Base-by-base conservation (phyloP, 148 eudicot species). In the Gaultheria prostrata region DNA sequence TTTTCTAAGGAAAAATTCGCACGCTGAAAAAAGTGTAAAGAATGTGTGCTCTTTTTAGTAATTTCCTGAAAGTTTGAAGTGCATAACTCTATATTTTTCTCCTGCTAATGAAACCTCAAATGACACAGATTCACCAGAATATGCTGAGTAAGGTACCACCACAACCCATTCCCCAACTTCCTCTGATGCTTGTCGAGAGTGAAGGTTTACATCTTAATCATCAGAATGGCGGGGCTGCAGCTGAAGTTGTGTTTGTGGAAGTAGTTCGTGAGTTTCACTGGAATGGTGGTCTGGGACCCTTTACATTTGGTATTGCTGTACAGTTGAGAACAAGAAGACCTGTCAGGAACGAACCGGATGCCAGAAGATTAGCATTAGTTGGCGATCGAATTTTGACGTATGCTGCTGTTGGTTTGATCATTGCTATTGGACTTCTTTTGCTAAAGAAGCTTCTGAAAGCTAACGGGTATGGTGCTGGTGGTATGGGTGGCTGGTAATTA, bases 371-470 rank as follows among this genome's bases (percentile, higher is more conserved):
- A 7, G 78, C 89, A 83, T 87, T 82, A 39, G 92, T 87, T 45
- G 91, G 93, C 76, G 95, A 94, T 83, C 94, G 90, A 32, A 84
- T 93, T 24, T 91, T 94, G 78, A 94, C 97, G 18, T 86, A 61
- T 89, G 97, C 97, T 69, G 98, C 94, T 85, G 86, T 91, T 28
- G 98, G 94, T 70, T 92, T 94, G 50, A 87, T 93, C 54, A 76
- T 94, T 78, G 95, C 95, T 63, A 93, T 94, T 15, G 90, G 85
- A 49, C 85, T 87, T 79, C 93, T 94, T 63, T 35, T 94, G 43
- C 56, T 45, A 10, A 59, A 79, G 45, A 79, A 35, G 67, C 24
- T 28, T 57, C 30, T 59, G 48, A 79, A 35, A n/a, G 33, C 45
- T 14, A 57, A 21, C 12, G 20, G 69, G 10, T 57, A 57, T 32